These are phyloP conservation scores for Sarocladium strictum DNA, from an alignment of 2,329 filamentous ascomycete species.

Conservation along the genomic window DNA sequence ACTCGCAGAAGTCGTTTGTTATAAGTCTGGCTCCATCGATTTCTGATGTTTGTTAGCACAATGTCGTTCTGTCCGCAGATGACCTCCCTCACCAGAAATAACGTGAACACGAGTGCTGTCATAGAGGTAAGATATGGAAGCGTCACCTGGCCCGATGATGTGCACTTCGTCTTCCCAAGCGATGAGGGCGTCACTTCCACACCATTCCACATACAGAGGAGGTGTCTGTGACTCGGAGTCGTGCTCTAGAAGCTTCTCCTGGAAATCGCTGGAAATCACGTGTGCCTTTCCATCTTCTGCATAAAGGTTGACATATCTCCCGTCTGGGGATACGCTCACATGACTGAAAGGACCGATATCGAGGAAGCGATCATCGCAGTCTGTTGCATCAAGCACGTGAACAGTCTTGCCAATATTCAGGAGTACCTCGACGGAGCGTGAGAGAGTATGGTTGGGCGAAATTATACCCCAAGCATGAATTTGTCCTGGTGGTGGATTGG, in stretches of 20 bases:
- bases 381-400: slow-evolving; percentile 78
- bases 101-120: slow-evolving; percentile 86
- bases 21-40: slow-evolving; percentile 83
- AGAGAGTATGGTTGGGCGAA: slow-evolving; percentile 80
- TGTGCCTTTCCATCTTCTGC: slow-evolving; percentile 79
- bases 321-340: slow-evolving; percentile 85
- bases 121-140: slow-evolving; percentile 75
- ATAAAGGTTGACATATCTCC: slow-evolving; percentile 81
- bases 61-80: background rate
- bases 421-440: slow-evolving; percentile 86
- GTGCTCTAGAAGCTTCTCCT: slow-evolving; percentile 86
- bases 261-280: slow-evolving; percentile 93
- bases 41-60: slow-evolving; percentile 33
- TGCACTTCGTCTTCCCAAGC: slow-evolving; percentile 98
- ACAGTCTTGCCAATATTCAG: slow-evolving; percentile 80
- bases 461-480: slow-evolving; percentile 88
- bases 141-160: slow-evolving; percentile 78
- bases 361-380: slow-evolving; percentile 84
- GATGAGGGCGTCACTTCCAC: slow-evolving; percentile 88
- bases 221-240: slow-evolving; percentile 79
- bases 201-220: slow-evolving; percentile 90
- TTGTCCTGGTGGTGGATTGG: slow-evolving; percentile 67
- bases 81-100: slow-evolving; percentile 58
- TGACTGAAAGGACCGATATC: slow-evolving; percentile 91
- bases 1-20: slow-evolving; percentile 93